Base-by-base conservation (phyloP, 345 rosid species). In the Hibiscus syriacus region DNA sequence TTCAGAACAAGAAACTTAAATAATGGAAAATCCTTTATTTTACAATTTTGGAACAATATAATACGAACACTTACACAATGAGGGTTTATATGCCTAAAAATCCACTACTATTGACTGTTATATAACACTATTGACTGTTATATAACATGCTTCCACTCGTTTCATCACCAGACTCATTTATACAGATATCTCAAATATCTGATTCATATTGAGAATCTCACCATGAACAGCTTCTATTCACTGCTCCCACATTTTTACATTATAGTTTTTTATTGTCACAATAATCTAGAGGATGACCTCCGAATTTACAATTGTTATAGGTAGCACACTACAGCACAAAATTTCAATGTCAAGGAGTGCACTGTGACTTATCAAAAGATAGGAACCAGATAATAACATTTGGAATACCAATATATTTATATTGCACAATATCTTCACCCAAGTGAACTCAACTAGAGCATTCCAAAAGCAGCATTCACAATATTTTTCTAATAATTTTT, bases 301-400 rank as follows among this genome's bases (percentile, higher is more conserved):
- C 9, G 26, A 25, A 50, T 50, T 8, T 19, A 19, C 55, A 50
- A 50, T 8, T 19, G 12, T 19, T 50, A 23, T 25, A 23, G 30
- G 16, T 54, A 25, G 58, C 16, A 25, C 32, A 25, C n/a, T 12
- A 13, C 8, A 55, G 75, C 73, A 91, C 97, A 56, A 20, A 22
- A 38, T 61, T 61, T 61, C 30, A 61, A 22, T 20, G n/a, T 6
- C 63, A 57, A 32, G 39, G 11, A 8, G 39, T 11, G 7, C 9
- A 36, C 39, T 7, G 39, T 34, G 38, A 34, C 39, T 36, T 36
- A 36, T 36, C 39, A 36, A 36, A 36, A 36, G 39, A 7, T 36
- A 7, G 9, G 39, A 36, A 36, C 39, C 9, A 11, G 39, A 36
- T 8, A 36, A 36, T 36, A 36, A 7, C 39, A 8, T 36, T 36